Evolutionary conservation across 805 yeast genomes (phyloP).

Genomic region (Cyberlindnera samutprakarnensis): DNA sequence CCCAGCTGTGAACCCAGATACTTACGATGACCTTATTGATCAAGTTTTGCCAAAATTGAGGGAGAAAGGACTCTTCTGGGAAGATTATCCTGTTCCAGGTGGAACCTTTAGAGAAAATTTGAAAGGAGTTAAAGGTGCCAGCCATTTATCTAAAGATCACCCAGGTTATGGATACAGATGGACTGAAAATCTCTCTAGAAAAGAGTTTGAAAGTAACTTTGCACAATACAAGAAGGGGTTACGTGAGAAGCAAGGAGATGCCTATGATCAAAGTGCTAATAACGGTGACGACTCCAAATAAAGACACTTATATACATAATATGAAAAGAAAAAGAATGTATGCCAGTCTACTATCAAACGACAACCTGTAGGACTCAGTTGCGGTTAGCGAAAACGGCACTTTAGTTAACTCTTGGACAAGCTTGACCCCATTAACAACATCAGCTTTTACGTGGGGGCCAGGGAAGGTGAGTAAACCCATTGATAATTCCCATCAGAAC

Average conservation of each 20-base stretch:
- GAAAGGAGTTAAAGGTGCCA: conserved; percentile 14
- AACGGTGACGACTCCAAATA: neutral
- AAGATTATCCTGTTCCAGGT: conserved; percentile 27
- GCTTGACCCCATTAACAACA: conserved; percentile 8
- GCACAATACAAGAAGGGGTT: conserved; percentile 3
- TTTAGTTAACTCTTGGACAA: conserved; percentile 7
- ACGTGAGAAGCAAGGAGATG: neutral
- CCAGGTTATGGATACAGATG: conserved; percentile 13
- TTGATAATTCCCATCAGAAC: neutral
- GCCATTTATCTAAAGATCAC: conserved; percentile 12
- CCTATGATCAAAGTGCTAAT: neutral
- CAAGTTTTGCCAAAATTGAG: conserved; percentile 29
- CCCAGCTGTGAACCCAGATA: conserved; percentile 28
- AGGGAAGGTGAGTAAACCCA: neutral
- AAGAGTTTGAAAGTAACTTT: conserved; percentile 20
- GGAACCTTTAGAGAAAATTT: conserved; percentile 30
- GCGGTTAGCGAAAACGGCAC: conserved; percentile 28
- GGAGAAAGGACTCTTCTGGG: conserved; percentile 26
- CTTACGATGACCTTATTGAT: conserved; percentile 32
- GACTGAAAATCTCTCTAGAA: conserved; percentile 20
- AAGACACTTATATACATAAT: neutral
- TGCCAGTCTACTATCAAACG: conserved; percentile 28
- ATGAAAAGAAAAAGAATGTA: conserved; percentile 11
- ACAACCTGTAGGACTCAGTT: conserved; percentile 25
- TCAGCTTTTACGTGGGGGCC: neutral